Base-by-base conservation (phyloP, 2,329 filamentous ascomycete genomes). In the Colletotrichum orbiculare region DNA sequence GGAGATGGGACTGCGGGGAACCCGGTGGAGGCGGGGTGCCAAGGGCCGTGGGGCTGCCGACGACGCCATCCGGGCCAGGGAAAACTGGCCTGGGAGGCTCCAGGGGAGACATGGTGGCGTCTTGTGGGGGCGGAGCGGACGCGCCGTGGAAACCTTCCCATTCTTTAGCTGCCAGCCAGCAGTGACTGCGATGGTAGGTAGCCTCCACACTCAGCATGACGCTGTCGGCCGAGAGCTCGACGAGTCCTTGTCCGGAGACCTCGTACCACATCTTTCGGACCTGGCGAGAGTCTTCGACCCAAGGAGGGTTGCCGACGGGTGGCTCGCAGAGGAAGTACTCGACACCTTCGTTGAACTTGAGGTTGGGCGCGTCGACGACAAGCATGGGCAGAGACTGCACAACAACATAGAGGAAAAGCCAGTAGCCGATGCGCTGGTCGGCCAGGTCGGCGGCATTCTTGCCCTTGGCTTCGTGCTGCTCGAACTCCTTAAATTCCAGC, bases 271-370 rank as follows among this genome's bases (percentile, higher is more conserved):
- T 87, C 79, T 88, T 89, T 70, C 86, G 85, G 12, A 90, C 85
- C 52, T 87, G 81, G 39, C 83, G 82, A 42, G 87, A 86, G 57
- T 91, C 90, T 59, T 88, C 86, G 49, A 89, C 82, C 92, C 92
- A 96, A 0, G 92, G 92, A 0, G 88, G 83, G 59, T 89, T 89
- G 15, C 89, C 90, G 72, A 91, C 86, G 0, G 91, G 89, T 4
- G 91, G 87, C 73, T 93, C 85, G 75, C 92, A 94, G 35, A 95
- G 81, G 79, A 95, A 96, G 77, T 95, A 93, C 75, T 95, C 92
- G 2, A 93, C 90, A 2, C 86, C 89, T 54, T 93, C 87, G 0
- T 87, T 90, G 74, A 85, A 89, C 58, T 84, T 85, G 48, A 94
- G 79, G 9, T 85, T 89, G 0, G 91, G 90, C 0, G 90, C 91